Evolutionary conservation across 495 filamentous ascomycete genomes (phyloP).

Genomic region (Acidomyces sp.): DNA sequence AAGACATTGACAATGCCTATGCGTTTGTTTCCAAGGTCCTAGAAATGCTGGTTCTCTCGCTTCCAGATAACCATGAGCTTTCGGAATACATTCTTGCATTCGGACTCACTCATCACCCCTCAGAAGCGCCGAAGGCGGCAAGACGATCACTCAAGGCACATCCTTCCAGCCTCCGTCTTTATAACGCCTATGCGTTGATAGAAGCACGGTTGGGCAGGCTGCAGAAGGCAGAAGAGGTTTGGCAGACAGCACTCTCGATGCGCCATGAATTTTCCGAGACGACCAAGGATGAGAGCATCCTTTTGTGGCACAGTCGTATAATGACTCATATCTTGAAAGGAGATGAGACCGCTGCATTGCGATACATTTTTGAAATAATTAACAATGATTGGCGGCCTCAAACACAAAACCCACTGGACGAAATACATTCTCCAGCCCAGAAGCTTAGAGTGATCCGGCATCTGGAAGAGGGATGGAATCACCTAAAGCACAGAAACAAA

Average conservation of each 20-base stretch:
- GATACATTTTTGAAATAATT: constrained; percentile 35
- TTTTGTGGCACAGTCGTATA: constrained; percentile 58
- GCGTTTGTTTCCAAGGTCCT: too few relatives aligned
- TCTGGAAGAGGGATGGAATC: constrained; percentile 22
- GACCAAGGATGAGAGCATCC: constrained; percentile 33
- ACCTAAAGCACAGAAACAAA: neutral
- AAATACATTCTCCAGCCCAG: constrained; percentile 1
- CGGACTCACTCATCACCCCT: constrained; percentile 42
- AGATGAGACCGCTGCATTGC: constrained; percentile 35
- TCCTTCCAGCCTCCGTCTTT: constrained; percentile 51
- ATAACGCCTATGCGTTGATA: constrained; percentile 65
- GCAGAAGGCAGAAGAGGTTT: constrained; percentile 47
- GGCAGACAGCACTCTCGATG: constrained; percentile 51
- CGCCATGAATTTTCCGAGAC: constrained; percentile 30
- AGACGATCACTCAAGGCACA: constrained; percentile 59
- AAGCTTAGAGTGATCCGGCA: constrained; percentile 16
- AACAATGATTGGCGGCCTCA: constrained; percentile 19
- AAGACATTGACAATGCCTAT: too few relatives aligned
- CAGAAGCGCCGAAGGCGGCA: constrained; percentile 40
- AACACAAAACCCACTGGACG: neutral
- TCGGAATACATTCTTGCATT: constrained; percentile 63
- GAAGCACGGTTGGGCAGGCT: constrained; percentile 47
- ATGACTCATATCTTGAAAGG: constrained; percentile 50
- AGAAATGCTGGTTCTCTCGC: constrained; percentile 38
- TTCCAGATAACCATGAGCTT: constrained; percentile 37